A percentile compares a stretch with the other conserved stretches of the same genome.
Evolutionary conservation across 352 stramenopile species (phyloP).

Genomic region (Pythium brachiatum): DNA sequence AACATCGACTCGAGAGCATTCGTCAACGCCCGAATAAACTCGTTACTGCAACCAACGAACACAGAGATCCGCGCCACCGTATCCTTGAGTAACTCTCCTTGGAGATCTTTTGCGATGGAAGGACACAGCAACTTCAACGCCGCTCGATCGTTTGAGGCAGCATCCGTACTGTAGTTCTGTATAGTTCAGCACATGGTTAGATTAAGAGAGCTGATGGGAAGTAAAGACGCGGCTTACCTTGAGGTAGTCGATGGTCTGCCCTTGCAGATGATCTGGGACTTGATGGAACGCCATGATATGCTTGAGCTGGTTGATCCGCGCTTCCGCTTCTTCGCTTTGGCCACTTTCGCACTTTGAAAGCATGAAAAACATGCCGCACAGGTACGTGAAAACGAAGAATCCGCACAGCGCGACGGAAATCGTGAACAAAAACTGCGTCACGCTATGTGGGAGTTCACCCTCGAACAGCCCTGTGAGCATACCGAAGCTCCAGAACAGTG

Average conservation of each 20-base stretch:
- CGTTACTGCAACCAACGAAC: conserved; percentile 37
- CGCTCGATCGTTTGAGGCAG: conserved; percentile 44
- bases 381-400: conserved; percentile 55
- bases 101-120: conserved; percentile 52
- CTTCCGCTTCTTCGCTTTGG: conserved; percentile 40
- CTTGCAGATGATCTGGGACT: conserved; percentile 36
- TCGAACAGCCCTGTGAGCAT: conserved; percentile 52
- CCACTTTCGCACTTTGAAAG: conserved; percentile 61
- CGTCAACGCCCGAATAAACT: conserved; percentile 43
- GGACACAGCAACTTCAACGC: conserved; percentile 42
- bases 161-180: conserved; percentile 43
- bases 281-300: conserved; percentile 53
- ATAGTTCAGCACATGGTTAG: not conserved
- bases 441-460: conserved; percentile 38
- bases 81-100: conserved; percentile 41
- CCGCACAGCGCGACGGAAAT: conserved; percentile 47
- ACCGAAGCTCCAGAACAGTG: conserved; percentile 57
- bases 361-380: conserved; percentile 66
- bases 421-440: conserved; percentile 54
- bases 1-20: conserved; percentile 44
- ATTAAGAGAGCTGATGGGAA: not conserved
- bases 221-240: conserved; percentile 28
- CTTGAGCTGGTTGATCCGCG: conserved; percentile 55
- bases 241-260: conserved; percentile 44
- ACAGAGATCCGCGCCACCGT: conserved; percentile 39